Evolutionary conservation across 176 grass and related monocot species (phyloP).

Genomic region (Carex kokanica): DNA sequence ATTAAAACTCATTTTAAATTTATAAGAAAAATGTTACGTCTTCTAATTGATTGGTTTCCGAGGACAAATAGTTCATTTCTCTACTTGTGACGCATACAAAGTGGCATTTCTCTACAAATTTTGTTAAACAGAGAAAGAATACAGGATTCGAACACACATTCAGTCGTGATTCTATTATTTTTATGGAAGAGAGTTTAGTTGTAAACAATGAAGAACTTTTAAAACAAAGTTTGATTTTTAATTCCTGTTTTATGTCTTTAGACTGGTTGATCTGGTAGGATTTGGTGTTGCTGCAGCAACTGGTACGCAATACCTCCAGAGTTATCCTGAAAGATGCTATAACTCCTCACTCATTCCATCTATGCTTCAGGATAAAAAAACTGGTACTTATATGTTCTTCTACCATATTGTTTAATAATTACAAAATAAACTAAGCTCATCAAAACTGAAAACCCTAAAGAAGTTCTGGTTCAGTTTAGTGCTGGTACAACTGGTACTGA

Average conservation of each 20-base stretch:
- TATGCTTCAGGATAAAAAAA: constrained; percentile 67
- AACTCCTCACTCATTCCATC: constrained; percentile 52
- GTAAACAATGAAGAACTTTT: not conserved
- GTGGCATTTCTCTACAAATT: too few species aligned
- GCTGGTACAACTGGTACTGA: constrained; percentile 16
- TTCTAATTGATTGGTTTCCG: too few species aligned
- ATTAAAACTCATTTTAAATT: too few species aligned
- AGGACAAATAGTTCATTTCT: too few species aligned
- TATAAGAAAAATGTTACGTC: too few species aligned
- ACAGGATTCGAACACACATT: not conserved
- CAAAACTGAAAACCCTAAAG: not conserved
- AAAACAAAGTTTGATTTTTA: not conserved
- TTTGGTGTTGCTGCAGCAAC: constrained; percentile 56
- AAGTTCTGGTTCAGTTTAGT: not conserved
- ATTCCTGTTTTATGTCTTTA: constrained; percentile 32
- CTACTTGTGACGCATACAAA: too few species aligned
- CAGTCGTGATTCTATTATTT: not conserved
- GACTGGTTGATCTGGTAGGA: constrained; percentile 71
- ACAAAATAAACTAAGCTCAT: not conserved
- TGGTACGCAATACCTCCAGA: constrained; percentile 51
- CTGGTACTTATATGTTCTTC: constrained; percentile 37
- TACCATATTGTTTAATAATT: not conserved
- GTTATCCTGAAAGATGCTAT: constrained; percentile 67
- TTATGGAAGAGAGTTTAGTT: constrained; percentile 11
- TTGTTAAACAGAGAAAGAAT: not conserved